Conservation (phyloP, 768 basidiomycete genomes). For the Gyrodon lividus region DNA sequence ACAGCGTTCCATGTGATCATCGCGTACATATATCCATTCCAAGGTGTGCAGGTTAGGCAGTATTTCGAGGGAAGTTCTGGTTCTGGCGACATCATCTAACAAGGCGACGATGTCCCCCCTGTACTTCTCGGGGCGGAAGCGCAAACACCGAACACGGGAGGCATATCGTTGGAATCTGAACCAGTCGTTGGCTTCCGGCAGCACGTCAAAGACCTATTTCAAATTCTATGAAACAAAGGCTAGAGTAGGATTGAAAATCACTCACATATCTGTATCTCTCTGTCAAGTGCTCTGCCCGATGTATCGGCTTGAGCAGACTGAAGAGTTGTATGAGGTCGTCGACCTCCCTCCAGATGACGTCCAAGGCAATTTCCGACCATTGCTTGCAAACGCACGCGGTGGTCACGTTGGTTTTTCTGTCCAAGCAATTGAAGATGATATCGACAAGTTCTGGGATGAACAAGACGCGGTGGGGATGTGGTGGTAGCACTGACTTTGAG, state of each 20-base stretch:
- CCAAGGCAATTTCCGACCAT: constrained; percentile 60
- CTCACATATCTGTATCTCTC: constrained; percentile 23
- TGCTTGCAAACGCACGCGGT: constrained; percentile 56
- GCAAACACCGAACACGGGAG: constrained; percentile 45
- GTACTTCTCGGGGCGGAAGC: constrained; percentile 14
- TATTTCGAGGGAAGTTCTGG: constrained; percentile 51
- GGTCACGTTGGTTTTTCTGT: constrained; percentile 36
- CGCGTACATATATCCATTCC: constrained; percentile 40
- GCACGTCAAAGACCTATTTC: constrained; percentile 40
- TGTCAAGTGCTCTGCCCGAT: constrained; percentile 7
- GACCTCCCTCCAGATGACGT: constrained; percentile 58
- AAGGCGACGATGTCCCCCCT: constrained; percentile 14
- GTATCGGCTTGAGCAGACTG: constrained; percentile 47
- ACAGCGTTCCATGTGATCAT: constrained; percentile 33
- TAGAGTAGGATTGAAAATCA: not conserved
- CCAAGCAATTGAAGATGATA: constrained; percentile 51
- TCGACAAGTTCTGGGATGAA: constrained; percentile 59
- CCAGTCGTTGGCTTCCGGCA: constrained; percentile 53
- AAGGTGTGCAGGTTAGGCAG: constrained; percentile 55
- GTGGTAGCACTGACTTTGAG: not conserved
- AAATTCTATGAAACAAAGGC: not conserved
- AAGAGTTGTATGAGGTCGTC: constrained; percentile 47
- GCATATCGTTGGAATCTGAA: constrained; percentile 52
- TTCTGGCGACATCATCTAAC: constrained; percentile 54
- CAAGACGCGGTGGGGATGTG: constrained; percentile 35